Evolutionary conservation across 208 protist species (phyloP), one percentile per base, ranked within the genome.

Genomic region (Crithidia thermophila): DNA sequence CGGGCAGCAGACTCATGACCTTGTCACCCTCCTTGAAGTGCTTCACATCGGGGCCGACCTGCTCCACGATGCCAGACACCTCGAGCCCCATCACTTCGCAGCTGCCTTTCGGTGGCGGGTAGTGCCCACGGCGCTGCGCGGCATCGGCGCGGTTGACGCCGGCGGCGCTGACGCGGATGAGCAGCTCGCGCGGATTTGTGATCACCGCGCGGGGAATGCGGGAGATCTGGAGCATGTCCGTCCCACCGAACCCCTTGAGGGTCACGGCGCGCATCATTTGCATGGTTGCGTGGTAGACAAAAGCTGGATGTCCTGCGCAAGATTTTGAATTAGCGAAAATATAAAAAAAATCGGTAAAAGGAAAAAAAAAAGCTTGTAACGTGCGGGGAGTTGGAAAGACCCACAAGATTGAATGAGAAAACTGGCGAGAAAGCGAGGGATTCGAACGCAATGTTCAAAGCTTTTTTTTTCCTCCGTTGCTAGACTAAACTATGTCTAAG

Each of bases 101-200:
- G 30, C 60, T 71, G 21, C 91, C 92, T 34, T 72, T 71, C 18
- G 94, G 94, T n/a, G 94, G 81, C 20, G 90, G 91, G 70, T 98
- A 97, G 51, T 88, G 84, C 31, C 94, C 94, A 3, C 67, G 69
- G 23, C 88, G 79, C 79, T 98, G 91, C 40, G 64, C 71, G 25
- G 87, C 57, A 71, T 98, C 93, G 4, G 81, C 94, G 34, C 90
- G 72, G 74, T 98, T 98, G 21, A 98, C 67, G 30, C 88, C 95
- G 46, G 91, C 90, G 3, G 91, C 88, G 66, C 85, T 85, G 21
- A 97, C 88, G 52, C 83, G 87, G 37, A 98, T 91, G 50, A 97
- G 87, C 10, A 97, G 68, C 40, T 92, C 84, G 21, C 45, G 73
- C 13, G 72, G 63, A 39, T 61, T 56, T 1, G 70, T 57, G 21